Evolutionary conservation across 345 rosid genomes (phyloP), one percentile per base, ranked within the genome.

Genomic region (Erodium maritimum): DNA sequence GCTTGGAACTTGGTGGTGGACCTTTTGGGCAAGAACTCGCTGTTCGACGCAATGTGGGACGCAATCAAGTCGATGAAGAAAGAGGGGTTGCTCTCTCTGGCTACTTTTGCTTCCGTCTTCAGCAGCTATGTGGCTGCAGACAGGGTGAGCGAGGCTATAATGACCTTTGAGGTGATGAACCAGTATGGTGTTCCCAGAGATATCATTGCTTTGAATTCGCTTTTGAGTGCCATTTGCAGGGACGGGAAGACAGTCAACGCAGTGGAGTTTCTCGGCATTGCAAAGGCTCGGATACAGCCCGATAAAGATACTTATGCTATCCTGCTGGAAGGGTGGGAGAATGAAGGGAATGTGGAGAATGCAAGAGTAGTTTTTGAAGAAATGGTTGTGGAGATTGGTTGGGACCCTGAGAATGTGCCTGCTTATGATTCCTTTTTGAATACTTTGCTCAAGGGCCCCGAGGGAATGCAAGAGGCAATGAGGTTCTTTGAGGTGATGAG

Each of bases 41-140:
- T 75, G 50, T 84, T 84, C 58, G 82, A 81, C n/a, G 77, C 82
- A 1, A 84, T 84, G 90, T 84, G 86, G 90, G 86, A 77, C 52
- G 84, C 90, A 5, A 59, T 81, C 19, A 75, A 70, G 70, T 81
- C 90, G 13, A 84, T 81, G 86, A 70, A 55, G 22, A 63, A 29
- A 23, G 71, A 57, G 52, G 67, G 71, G 50, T 55, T 80, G 67
- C 73, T 84, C 20, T 84, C 86, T 21, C 67, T 79, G 34, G 84
- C 86, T 11, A 81, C 86, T 17, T 81, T 84, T 60, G 86, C 84
- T 53, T 84, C 90, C 3, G 71, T 84, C 22, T 84, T 84, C 53
- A 65, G 84, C 58, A 84, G 84, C 52, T 84, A 79, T 66, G 82
- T 75, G 13, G 50, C 64, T 18, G 76, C 71, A 19, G 70, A 65